Evolutionary conservation across 106 monocot genomes (phyloP).

Genomic region (Platanthera guangdongensis): DNA sequence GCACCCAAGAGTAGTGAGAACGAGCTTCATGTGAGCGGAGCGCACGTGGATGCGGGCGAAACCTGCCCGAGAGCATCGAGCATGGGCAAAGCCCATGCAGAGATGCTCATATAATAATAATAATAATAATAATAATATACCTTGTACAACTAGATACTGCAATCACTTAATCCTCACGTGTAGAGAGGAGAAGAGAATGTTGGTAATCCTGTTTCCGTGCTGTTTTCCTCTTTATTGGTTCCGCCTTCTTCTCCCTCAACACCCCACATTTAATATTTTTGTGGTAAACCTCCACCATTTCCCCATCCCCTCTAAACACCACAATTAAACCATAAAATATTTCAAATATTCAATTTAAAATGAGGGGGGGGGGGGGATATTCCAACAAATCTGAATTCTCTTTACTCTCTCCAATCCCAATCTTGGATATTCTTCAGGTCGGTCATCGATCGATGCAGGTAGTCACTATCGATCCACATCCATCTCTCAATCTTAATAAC

Average conservation of each 20-base stretch:
- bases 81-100: too few relatives aligned
- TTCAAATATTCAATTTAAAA: background rate
- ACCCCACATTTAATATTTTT: constrained; percentile 1
- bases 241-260: background rate
- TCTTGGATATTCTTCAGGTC: background rate
- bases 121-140: too few relatives aligned
- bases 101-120: too few relatives aligned
- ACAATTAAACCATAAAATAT: background rate
- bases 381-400: background rate
- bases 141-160: too few relatives aligned
- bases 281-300: background rate
- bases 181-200: background rate
- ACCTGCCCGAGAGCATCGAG: too few relatives aligned
- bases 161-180: background rate
- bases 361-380: background rate
- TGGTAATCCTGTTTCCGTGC: constrained; percentile 1
- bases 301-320: background rate
- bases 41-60: too few relatives aligned
- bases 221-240: background rate
- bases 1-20: too few relatives aligned
- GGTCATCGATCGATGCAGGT: background rate
- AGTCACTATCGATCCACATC: background rate
- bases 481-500: background rate
- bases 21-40: too few relatives aligned
- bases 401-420: background rate